These are phyloP conservation scores for Nakataea oryzae DNA, from an alignment of 2,329 filamentous ascomycete genomes.

Conservation along the genomic window DNA sequence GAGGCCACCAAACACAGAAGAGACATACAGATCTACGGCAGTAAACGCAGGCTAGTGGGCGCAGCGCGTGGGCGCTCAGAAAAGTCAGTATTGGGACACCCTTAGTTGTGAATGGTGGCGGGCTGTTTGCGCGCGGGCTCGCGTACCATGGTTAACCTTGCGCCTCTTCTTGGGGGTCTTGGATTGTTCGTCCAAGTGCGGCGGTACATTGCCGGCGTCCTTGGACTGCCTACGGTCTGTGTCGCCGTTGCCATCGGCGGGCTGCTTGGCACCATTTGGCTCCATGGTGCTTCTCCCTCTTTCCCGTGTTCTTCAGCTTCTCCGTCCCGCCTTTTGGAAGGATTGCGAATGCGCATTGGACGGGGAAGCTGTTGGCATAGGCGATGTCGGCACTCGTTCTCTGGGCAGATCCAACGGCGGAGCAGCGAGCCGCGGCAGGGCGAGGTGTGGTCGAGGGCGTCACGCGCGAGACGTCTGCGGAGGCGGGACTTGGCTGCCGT, in stretches of 20 bases:
- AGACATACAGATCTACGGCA: slow-evolving; percentile 79
- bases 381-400: neutral
- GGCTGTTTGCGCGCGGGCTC: slow-evolving; percentile 3
- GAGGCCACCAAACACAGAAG: slow-evolving; percentile 8
- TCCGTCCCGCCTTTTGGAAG: neutral
- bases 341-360: neutral
- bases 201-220: slow-evolving; percentile 9
- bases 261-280: neutral
- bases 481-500: neutral
- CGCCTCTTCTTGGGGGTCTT: slow-evolving; percentile 72
- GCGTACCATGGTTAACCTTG: slow-evolving; percentile 81
- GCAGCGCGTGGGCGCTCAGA: slow-evolving; percentile 10
- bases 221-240: neutral
- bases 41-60: slow-evolving; percentile 69
- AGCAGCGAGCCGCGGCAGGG: neutral
- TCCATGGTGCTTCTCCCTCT: neutral
- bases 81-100: slow-evolving; percentile 15
- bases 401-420: neutral
- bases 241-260: neutral
- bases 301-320: neutral
- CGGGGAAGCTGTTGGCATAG: neutral
- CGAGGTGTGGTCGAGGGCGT: too few relatives aligned
- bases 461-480: neutral
- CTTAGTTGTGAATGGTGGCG: slow-evolving; percentile 10
- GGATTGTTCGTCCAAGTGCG: slow-evolving; percentile 20